These are phyloP conservation scores for Carpinus viminea DNA, from an alignment of 306 rosid genomes.

Conservation along the genomic window DNA sequence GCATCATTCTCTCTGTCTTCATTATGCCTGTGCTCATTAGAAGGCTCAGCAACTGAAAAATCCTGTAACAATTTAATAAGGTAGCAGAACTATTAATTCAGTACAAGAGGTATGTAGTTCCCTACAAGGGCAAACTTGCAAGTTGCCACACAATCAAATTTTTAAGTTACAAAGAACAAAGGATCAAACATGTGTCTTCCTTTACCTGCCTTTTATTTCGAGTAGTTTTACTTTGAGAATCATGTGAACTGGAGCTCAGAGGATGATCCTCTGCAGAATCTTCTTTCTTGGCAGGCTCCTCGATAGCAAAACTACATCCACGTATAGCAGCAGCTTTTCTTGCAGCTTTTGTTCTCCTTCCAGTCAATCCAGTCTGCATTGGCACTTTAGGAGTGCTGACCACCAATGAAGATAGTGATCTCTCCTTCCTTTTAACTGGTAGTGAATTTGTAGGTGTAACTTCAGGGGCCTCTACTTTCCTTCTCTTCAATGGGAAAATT, in stretches of 20 bases:
- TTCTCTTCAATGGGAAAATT: slow-evolving; percentile 69
- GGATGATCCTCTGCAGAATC: slow-evolving; percentile 55
- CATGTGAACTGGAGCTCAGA: slow-evolving; percentile 57
- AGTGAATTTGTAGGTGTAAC: slow-evolving; percentile 56
- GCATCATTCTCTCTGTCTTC: slow-evolving; percentile 41
- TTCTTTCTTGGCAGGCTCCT: slow-evolving; percentile 62
- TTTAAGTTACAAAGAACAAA: background rate
- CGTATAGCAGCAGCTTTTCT: slow-evolving; percentile 79
- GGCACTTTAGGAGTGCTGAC: slow-evolving; percentile 88
- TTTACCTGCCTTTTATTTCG: slow-evolving; percentile 51
- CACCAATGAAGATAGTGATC: slow-evolving; percentile 92
- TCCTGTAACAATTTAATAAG: slow-evolving; percentile 48
- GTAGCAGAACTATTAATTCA: slow-evolving; percentile 3
- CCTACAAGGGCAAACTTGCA: slow-evolving; percentile 3
- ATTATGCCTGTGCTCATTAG: slow-evolving; percentile 48
- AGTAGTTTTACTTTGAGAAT: slow-evolving; percentile 37
- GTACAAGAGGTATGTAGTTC: slow-evolving; percentile 8
- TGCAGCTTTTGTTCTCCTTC: slow-evolving; percentile 77
- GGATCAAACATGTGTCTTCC: slow-evolving; percentile 8
- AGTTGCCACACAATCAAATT: slow-evolving; percentile 3
- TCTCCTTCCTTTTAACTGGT: slow-evolving; percentile 91
- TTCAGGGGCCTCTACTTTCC: slow-evolving; percentile 61
- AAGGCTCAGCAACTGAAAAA: slow-evolving; percentile 55
- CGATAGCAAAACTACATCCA: slow-evolving; percentile 59
- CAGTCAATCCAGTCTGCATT: slow-evolving; percentile 71